Evolutionary conservation across 257 asterid species (phyloP), one percentile per base, ranked within the genome.

Genomic region (Linaria vulgaris): DNA sequence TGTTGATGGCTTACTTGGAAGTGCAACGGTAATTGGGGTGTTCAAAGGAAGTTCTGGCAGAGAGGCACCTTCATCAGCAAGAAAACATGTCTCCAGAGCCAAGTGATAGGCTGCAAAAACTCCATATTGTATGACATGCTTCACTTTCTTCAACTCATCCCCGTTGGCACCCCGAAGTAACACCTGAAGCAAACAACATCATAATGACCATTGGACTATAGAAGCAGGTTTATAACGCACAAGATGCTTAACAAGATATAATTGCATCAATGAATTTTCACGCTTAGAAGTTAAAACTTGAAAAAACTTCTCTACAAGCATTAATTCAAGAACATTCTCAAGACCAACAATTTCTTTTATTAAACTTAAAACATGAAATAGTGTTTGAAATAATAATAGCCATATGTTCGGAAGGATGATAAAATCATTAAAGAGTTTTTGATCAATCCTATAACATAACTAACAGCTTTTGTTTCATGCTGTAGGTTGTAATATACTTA

Each of bases 21-120:
- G 87, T 38, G 88, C 85, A 62, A 88, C 94, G 3, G 85, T 79
- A 19, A 92, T 87, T 52, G 94, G 88, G 69, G 94, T 74, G 71
- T 76, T 77, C 69, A 82, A 70, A 57, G 95, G 88, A 67, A 89
- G 76, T 63, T 82, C 85, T 61, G 96, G 97, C 72, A 92, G 71
- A 63, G 95, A 82, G 74, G 99, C 97, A 67, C 99, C 99, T 77
- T 92, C 99, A 64, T 92, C 97, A 72, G 97, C 99, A 63, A 92
- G 96, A 78, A 92, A 89, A 65, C 96, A 92, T 46, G 99, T 92
- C 77, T 92, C 99, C 73, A 92, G 65, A 68, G 96, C 99, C 75
- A 92, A 78, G 81, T 92, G 99, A 76, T 92, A 92, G 67, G 99
- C 99, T 0, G 99, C 97, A 49, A 92, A 92, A 70, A 92, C 72